Evolutionary conservation across 495 filamentous ascomycete species (phyloP), one percentile per base, ranked within the genome.

Genomic region (Xylaria curta): DNA sequence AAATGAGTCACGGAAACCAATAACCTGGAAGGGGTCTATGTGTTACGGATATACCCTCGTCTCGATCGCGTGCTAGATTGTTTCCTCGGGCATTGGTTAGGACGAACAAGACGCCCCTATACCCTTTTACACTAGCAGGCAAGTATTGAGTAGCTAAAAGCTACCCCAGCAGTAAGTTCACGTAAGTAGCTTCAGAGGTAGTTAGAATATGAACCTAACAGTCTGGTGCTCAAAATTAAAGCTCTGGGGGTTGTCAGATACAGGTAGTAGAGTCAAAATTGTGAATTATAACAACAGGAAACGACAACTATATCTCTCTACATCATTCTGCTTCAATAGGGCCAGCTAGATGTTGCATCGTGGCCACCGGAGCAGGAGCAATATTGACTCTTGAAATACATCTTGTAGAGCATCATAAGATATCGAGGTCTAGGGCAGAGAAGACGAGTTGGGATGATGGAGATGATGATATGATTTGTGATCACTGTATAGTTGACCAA

Each of bases 11-110:
- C 40, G 28, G 21, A 56, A n/a, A 46, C 19, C 31, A 19, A 44
- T 26, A 10, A 40, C 40, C 40, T 68, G 46, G 53, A 60, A 33
- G 26, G 31, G 31, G 38, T 26, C 12, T 59, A 46, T 46, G 36
- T 26, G 42, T 53, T 59, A 68, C 36, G 51, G 51, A 68, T 59
- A 68, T 60, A 58, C 66, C 66, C 53, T 21, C 40, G 26, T 8
- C 9, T 28, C 2, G 40, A 17, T 36, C 26, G 15, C n/a, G 33
- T 56, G 49, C 6, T 19, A 13, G 26, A 12, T 21, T 54, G 5
- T 56, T 56, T 28, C 51, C 24, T 10, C 3, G 4, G 51, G 10
- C 24, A 12, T 54, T 26, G 12, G 5, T 15, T 13, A 3, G 24
- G 12, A 54, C 47, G 8, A n/a, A 51, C n/a, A 51, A 51, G 47